phyloP scores from a whole-genome alignment of 345 rosid species.

The Bretschneidera sinensis region DNA sequence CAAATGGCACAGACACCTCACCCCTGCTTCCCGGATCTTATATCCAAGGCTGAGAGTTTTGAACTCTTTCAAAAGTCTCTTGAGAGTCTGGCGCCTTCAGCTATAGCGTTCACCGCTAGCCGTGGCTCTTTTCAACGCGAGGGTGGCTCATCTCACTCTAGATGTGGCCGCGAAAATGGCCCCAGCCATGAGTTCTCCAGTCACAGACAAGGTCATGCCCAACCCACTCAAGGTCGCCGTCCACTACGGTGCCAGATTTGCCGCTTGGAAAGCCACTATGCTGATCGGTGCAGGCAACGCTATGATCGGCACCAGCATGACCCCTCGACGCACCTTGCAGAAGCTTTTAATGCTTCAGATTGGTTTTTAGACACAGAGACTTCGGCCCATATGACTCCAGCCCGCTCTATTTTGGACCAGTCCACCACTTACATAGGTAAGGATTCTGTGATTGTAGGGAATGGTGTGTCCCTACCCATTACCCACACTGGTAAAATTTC shows the following conservation, averaged over 20 bases:
- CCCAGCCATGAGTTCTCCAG: not conserved
- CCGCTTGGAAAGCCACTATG: too few species aligned
- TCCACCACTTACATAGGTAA: conserved; percentile 13
- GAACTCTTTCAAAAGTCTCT: not conserved
- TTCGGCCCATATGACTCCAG: too few species aligned
- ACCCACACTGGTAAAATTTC: too few species aligned
- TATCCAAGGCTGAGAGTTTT: conserved; percentile 8
- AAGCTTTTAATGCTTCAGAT: conserved; percentile 4
- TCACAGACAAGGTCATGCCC: not conserved
- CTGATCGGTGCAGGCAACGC: too few species aligned
- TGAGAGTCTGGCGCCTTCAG: not conserved
- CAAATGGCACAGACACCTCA: too few species aligned
- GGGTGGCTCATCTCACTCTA: not conserved
- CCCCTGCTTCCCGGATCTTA: too few species aligned
- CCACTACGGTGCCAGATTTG: too few species aligned
- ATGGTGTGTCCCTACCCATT: conserved; percentile 8
- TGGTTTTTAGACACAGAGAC: conserved; percentile 3
- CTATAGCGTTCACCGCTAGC: too few species aligned
- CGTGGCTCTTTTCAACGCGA: not conserved
- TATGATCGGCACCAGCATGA: too few species aligned
- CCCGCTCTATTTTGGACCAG: not conserved
- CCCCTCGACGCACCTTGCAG: not conserved
- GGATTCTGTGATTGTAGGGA: conserved; percentile 10
- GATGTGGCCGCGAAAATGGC: not conserved
- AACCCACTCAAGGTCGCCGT: too few species aligned